Evolutionary conservation across 371 early-diverging fungal genomes (phyloP).

Genomic region (Smittium mucronatum): DNA sequence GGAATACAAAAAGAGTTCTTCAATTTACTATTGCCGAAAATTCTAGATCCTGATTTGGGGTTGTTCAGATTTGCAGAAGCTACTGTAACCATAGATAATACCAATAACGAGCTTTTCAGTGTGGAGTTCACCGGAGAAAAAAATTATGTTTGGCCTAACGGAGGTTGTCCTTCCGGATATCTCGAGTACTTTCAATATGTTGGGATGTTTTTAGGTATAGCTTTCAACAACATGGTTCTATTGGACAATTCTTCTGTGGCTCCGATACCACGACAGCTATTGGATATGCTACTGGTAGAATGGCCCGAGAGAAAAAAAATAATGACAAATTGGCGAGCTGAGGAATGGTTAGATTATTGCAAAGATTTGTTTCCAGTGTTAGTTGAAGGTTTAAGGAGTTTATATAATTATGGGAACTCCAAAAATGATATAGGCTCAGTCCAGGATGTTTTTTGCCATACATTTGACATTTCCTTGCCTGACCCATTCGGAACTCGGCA

Average conservation of each 20-base stretch:
- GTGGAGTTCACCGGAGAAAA: neutral
- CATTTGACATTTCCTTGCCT: slow-evolving; percentile 34
- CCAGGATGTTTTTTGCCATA: slow-evolving; percentile 42
- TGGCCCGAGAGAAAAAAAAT: slow-evolving; percentile 3
- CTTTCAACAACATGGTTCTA: slow-evolving; percentile 61
- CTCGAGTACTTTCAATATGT: slow-evolving; percentile 33
- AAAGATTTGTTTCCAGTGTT: slow-evolving; percentile 41
- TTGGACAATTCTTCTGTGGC: slow-evolving; percentile 35
- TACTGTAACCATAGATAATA: neutral
- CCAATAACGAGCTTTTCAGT: neutral
- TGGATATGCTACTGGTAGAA: slow-evolving; percentile 20
- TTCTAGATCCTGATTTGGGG: slow-evolving; percentile 25
- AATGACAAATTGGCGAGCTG: slow-evolving; percentile 15
- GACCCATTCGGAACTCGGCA: slow-evolving; percentile 18
- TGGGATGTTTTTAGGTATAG: slow-evolving; percentile 62
- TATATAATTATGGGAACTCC: slow-evolving; percentile 51
- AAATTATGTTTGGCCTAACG: slow-evolving; percentile 25
- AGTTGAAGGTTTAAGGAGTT: slow-evolving; percentile 47
- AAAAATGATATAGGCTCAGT: slow-evolving; percentile 43
- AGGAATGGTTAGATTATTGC: slow-evolving; percentile 17
- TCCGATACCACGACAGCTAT: slow-evolving; percentile 25
- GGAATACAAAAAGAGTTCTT: slow-evolving; percentile 78
- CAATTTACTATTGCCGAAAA: slow-evolving; percentile 19
- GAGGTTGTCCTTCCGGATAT: slow-evolving; percentile 19
- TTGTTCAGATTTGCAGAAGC: slow-evolving; percentile 24